Evolutionary conservation across 2,329 filamentous ascomycete species (phyloP).

Genomic region (Ophiostoma fasciatum): DNA sequence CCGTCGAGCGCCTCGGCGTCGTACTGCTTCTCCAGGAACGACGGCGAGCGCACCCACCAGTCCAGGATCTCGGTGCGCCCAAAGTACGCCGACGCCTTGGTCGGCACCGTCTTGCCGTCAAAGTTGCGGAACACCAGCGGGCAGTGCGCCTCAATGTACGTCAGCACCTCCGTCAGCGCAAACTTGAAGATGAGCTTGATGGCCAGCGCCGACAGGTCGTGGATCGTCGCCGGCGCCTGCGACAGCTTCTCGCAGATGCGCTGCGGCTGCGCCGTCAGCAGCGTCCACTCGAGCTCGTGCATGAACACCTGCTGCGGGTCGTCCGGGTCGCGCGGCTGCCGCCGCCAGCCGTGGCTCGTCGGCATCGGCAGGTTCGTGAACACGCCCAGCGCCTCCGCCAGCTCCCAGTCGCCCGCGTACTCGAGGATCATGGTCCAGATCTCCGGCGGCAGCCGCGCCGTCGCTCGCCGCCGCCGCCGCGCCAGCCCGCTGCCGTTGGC

Average conservation of each 20-base stretch:
- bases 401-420: slow-evolving; percentile 77
- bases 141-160: slow-evolving; percentile 46
- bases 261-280: slow-evolving; percentile 55
- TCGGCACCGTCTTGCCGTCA: slow-evolving; percentile 71
- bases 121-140: slow-evolving; percentile 72
- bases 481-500: slow-evolving; percentile 18
- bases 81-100: slow-evolving; percentile 77
- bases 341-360: slow-evolving; percentile 43
- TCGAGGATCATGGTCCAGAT: slow-evolving; percentile 84
- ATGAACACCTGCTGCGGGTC: slow-evolving; percentile 58
- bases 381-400: slow-evolving; percentile 65
- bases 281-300: slow-evolving; percentile 71
- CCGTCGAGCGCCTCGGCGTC: slow-evolving; percentile 73
- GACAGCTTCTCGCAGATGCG: slow-evolving; percentile 63
- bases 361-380: slow-evolving; percentile 66
- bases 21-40: slow-evolving; percentile 77
- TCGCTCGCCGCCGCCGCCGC: slow-evolving; percentile 14
- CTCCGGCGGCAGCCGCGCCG: slow-evolving; percentile 56
- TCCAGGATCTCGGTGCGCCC: slow-evolving; percentile 72
- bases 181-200: slow-evolving; percentile 89
- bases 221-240: slow-evolving; percentile 52
- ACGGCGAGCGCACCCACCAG: slow-evolving; percentile 77
- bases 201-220: slow-evolving; percentile 60
- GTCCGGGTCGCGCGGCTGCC: slow-evolving; percentile 40
- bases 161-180: slow-evolving; percentile 63